Percentiles rank a stretch among this genome's conserved stretches.
Evolutionary conservation across 2,329 filamentous ascomycete species (phyloP).

Genomic region (Cercospora zeae-maydis): DNA sequence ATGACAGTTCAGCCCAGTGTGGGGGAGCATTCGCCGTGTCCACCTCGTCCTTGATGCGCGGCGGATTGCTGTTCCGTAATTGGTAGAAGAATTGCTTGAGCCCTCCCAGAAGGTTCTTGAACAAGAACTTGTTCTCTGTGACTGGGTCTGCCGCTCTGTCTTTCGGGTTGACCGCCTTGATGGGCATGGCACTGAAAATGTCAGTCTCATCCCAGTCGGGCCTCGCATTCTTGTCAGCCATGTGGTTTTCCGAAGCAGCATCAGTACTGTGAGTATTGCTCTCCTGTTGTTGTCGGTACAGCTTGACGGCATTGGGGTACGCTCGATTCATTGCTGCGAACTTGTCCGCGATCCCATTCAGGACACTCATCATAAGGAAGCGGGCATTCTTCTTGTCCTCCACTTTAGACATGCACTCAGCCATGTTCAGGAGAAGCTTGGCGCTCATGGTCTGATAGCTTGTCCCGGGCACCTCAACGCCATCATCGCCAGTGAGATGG

Average conservation of each 20-base stretch:
- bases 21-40: slow-evolving; percentile 74
- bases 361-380: slow-evolving; percentile 92
- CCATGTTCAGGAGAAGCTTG: slow-evolving; percentile 94
- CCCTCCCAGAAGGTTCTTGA: slow-evolving; percentile 92
- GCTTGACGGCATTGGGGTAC: slow-evolving; percentile 89
- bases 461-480: slow-evolving; percentile 65
- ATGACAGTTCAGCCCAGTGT: slow-evolving; percentile 94
- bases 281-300: slow-evolving; percentile 72
- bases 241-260: slow-evolving; percentile 64
- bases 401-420: slow-evolving; percentile 92
- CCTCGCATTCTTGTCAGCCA: slow-evolving; percentile 73
- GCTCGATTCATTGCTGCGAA: slow-evolving; percentile 97
- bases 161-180: slow-evolving; percentile 88
- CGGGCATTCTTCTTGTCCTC: slow-evolving; percentile 90
- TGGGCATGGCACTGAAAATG: slow-evolving; percentile 93
- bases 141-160: slow-evolving; percentile 88
- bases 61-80: slow-evolving; percentile 80
- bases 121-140: slow-evolving; percentile 94
- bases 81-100: slow-evolving; percentile 97
- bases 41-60: slow-evolving; percentile 54
- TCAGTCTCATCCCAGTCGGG: slow-evolving; percentile 98
- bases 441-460: slow-evolving; percentile 99
- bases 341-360: slow-evolving; percentile 97
- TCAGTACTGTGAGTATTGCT: slow-evolving; percentile 41
- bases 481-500: slow-evolving; percentile 87